Conservation (phyloP, 257 asterid species). For the Fraxinus anomala region DNA sequence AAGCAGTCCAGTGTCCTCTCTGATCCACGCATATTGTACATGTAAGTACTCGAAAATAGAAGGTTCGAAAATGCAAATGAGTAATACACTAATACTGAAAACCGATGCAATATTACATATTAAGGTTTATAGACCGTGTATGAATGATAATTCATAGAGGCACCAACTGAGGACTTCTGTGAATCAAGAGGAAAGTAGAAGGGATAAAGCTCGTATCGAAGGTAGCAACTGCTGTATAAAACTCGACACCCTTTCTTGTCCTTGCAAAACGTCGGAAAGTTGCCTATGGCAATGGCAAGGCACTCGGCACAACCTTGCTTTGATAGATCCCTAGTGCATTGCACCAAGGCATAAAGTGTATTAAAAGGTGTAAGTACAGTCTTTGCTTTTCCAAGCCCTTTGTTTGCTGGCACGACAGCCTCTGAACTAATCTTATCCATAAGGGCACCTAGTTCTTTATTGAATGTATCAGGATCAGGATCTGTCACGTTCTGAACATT, state of each 20-base stretch:
- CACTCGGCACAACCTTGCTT: conserved; percentile 59
- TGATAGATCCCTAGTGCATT: conserved; percentile 72
- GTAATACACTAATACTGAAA: background rate
- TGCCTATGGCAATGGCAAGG: conserved; percentile 51
- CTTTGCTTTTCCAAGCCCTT: conserved; percentile 65
- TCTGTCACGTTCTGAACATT: conserved; percentile 60
- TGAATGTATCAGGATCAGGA: conserved; percentile 43
- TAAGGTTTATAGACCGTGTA: conserved; percentile 22
- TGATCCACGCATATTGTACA: background rate
- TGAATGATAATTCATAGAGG: conserved; percentile 5
- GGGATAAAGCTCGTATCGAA: conserved; percentile 73
- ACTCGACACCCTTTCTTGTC: conserved; percentile 65
- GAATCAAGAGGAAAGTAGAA: conserved; percentile 67
- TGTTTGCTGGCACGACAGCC: conserved; percentile 48
- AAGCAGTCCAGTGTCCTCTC: background rate
- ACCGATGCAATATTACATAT: too few relatives aligned
- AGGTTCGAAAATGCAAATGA: conserved; percentile 9
- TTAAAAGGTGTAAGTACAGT: conserved; percentile 34
- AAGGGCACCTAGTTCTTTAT: conserved; percentile 36
- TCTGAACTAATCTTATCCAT: conserved; percentile 38
- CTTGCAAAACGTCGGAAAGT: conserved; percentile 41
- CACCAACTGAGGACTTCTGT: conserved; percentile 11
- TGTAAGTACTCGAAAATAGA: background rate
- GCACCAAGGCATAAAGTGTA: conserved; percentile 65
- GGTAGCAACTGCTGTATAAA: conserved; percentile 62